Conservation (phyloP, 306 rosid species). For the Erythrophleum fordii region DNA sequence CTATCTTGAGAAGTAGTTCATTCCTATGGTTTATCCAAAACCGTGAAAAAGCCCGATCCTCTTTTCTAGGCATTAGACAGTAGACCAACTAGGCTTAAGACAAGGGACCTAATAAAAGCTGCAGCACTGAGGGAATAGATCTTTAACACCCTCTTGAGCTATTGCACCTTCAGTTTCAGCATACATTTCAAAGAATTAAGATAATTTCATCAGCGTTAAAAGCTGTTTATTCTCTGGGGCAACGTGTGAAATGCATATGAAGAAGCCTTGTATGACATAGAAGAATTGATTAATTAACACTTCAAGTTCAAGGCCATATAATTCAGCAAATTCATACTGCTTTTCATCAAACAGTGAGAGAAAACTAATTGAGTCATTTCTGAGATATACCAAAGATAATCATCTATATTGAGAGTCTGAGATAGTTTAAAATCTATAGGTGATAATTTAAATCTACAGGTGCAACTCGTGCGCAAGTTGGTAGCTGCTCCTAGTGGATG, state of each 20-base stretch:
- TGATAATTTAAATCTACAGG: neutral
- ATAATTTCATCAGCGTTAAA: neutral
- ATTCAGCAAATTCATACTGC: neutral
- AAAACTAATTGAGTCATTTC: neutral
- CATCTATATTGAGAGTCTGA: neutral
- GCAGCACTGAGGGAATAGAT: constrained; percentile 6
- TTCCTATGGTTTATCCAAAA: neutral
- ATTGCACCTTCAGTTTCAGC: neutral
- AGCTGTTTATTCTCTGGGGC: neutral
- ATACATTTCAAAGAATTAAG: neutral
- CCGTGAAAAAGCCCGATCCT: neutral
- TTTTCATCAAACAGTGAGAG: neutral
- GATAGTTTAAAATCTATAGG: neutral
- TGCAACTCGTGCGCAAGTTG: neutral
- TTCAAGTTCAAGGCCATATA: neutral
- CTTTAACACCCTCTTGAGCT: neutral
- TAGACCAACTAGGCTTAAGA: constrained; percentile 16
- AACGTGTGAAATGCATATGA: neutral
- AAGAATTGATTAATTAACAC: neutral
- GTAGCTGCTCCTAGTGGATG: neutral
- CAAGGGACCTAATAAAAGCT: neutral
- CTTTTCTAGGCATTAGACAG: constrained; percentile 1
- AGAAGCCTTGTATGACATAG: neutral
- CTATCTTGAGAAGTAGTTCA: neutral
- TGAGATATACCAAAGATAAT: neutral